A percentile compares a stretch with the other conserved stretches of the same genome.
Evolutionary conservation across 1,139 yeast species (phyloP).

Genomic region (Saccharomyces uvarum): DNA sequence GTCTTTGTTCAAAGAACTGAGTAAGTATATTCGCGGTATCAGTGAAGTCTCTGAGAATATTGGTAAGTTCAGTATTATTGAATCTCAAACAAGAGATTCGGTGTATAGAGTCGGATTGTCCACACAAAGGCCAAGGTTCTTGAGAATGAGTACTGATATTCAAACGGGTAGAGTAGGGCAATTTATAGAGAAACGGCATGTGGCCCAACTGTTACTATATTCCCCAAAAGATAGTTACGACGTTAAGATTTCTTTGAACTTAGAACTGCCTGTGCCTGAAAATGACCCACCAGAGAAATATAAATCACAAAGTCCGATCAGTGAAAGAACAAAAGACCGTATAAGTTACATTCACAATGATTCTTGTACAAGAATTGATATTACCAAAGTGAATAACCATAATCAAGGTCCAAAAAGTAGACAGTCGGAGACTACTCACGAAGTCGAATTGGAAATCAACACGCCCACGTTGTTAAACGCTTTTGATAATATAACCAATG

Average conservation of each 20-base stretch:
- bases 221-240: slow-evolving; percentile 77
- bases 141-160: slow-evolving; percentile 60
- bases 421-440: slow-evolving; percentile 37
- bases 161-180: slow-evolving; percentile 58
- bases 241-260: slow-evolving; percentile 62
- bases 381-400: slow-evolving; percentile 53
- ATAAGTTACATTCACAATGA: slow-evolving; percentile 55
- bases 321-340: slow-evolving; percentile 57
- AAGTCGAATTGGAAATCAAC: slow-evolving; percentile 71
- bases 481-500: slow-evolving; percentile 46
- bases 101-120: slow-evolving; percentile 35
- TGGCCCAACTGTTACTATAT: slow-evolving; percentile 62
- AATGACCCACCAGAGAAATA: slow-evolving; percentile 49
- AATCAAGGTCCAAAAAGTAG: slow-evolving; percentile 41
- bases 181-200: slow-evolving; percentile 64
- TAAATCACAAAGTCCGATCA: slow-evolving; percentile 42
- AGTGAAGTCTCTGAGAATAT: slow-evolving; percentile 43
- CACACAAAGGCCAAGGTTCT: slow-evolving; percentile 46
- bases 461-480: slow-evolving; percentile 54
- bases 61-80: slow-evolving; percentile 35
- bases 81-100: slow-evolving; percentile 35
- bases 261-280: slow-evolving; percentile 59
- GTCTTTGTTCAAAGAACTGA: slow-evolving; percentile 55
- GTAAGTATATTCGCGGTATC: slow-evolving; percentile 48
- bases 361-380: slow-evolving; percentile 65